Percentiles rank a stretch among this genome's conserved stretches.
Conservation (phyloP, 1,139 yeast species). For the Kluyveromyces marxianus region DNA sequence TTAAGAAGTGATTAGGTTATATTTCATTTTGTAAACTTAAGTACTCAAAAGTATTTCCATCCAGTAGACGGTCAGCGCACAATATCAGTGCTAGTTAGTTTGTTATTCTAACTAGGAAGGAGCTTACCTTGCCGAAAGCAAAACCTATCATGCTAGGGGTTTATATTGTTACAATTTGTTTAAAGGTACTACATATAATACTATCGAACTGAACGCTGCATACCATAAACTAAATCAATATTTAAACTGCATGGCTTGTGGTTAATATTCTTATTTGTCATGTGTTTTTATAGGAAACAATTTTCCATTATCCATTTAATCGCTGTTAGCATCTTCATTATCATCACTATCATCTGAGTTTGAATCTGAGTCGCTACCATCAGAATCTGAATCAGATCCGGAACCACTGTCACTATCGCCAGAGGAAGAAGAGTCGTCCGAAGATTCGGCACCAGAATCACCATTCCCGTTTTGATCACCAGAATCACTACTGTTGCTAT, state of each 20-base stretch:
- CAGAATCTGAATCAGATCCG: constrained; percentile 9
- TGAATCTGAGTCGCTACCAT: constrained; percentile 9
- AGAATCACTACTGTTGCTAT: constrained; percentile 8
- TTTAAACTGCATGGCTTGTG: too few relatives aligned
- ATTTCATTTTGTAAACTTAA: not conserved
- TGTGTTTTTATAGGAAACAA: too few relatives aligned
- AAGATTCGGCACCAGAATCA: constrained; percentile 7
- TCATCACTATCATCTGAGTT: constrained; percentile 9
- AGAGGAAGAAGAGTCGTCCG: constrained; percentile 6
- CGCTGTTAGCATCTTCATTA: constrained; percentile 4
- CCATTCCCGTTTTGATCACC: constrained; percentile 8
- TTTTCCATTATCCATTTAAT: not conserved
- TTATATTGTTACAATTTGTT: not conserved
- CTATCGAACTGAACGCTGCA: too few relatives aligned
- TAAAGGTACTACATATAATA: too few relatives aligned
- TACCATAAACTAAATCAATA: too few relatives aligned
- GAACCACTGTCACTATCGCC: constrained; percentile 7
- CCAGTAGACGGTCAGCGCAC: too few relatives aligned
- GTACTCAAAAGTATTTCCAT: too few relatives aligned
- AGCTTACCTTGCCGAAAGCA: too few relatives aligned
- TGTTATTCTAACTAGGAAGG: too few relatives aligned
- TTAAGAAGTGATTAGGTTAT: not conserved
- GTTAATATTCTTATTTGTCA: too few relatives aligned
- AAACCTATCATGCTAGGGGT: not conserved
- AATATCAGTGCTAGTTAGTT: too few relatives aligned